These are phyloP conservation scores for Camellia lanceoleosa DNA, from an alignment of 148 eudicot genomes.

Conservation along the genomic window DNA sequence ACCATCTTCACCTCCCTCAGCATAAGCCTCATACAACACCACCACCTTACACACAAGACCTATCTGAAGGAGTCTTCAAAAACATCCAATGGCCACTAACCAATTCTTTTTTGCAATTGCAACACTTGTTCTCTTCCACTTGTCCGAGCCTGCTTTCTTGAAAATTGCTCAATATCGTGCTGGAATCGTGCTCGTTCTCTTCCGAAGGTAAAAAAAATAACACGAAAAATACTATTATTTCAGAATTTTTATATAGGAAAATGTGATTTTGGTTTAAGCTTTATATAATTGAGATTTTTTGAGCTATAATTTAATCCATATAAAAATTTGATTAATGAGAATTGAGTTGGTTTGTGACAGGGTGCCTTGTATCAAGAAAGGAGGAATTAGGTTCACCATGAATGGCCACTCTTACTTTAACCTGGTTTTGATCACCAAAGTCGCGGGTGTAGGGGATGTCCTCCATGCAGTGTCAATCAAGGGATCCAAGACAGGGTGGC, in stretches of 20 bases:
- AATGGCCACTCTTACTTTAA: slow-evolving; percentile 42
- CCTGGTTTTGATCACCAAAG: slow-evolving; percentile 37
- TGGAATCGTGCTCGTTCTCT: slow-evolving; percentile 44
- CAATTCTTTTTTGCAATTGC: too few relatives aligned
- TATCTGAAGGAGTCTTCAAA: too few relatives aligned
- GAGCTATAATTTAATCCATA: too few relatives aligned
- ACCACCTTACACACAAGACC: too few relatives aligned
- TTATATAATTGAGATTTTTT: too few relatives aligned
- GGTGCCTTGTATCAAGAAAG: slow-evolving; percentile 37
- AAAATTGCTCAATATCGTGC: slow-evolving; percentile 43
- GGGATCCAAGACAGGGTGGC: slow-evolving; percentile 38
- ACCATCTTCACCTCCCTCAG: too few relatives aligned
- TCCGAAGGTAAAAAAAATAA: slow-evolving; percentile 24
- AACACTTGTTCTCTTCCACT: slow-evolving; percentile 22
- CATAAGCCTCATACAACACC: too few relatives aligned
- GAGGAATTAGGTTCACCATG: slow-evolving; percentile 38
- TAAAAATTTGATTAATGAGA: not conserved
- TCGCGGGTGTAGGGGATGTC: slow-evolving; percentile 38
- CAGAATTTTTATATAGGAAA: not conserved
- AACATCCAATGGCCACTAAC: too few relatives aligned
- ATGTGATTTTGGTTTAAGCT: too few relatives aligned
- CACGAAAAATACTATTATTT: not conserved
- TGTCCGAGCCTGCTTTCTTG: slow-evolving; percentile 47
- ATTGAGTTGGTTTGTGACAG: slow-evolving; percentile 14
- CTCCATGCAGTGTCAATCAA: slow-evolving; percentile 25